Base-by-base conservation (phyloP, 345 rosid genomes). In the Citrus trifoliata region DNA sequence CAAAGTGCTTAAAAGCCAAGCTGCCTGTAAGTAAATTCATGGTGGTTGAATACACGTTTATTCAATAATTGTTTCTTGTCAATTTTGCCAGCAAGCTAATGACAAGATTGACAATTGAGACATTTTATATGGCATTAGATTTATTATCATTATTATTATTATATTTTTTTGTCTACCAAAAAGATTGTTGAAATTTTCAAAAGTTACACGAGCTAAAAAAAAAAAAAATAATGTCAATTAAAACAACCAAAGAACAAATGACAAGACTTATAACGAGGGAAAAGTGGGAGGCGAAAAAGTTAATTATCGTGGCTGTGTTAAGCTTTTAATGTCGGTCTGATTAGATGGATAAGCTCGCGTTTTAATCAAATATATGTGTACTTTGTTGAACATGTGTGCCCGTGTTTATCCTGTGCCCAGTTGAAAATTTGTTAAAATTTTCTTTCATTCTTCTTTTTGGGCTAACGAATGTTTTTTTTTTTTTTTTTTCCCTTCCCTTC, bases 321-420 rank as follows among this genome's bases (percentile, higher is more conserved):
- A 78, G 21, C 63, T 62, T 78, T 16, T 22, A 7, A 76, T 59
- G 85, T 79, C 69, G 73, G 80, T 67, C 25, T 38, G 82, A 80
- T 79, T 73, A 61, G 78, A 83, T 30, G 38, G 76, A 76, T 61
- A 40, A 74, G 64, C 7, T 64, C 21, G 24, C 63, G 58, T 37
- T 58, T 71, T 27, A 27, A 62, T 24, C 32, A 73, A 22, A 42
- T 24, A 42, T 24, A 3, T 14, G 55, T 9, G 55, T 28, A 58
- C 75, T 71, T 79, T 62, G 30, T 66, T 51, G 56, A 62, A 59
- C 38, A 14, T 37, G 59, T 7, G 72, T 58, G 74, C 10, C 30
- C 18, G 12, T 40, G 13, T 38, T 65, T 1, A 7, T 64, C 22
- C 69, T 10, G 58, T 70, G 64, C n/a, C 14, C 14, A n/a, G 78